Evolutionary conservation across 768 basidiomycete species (phyloP), one percentile per base, ranked within the genome.

Genomic region (Neoboletus brunneissimus): DNA sequence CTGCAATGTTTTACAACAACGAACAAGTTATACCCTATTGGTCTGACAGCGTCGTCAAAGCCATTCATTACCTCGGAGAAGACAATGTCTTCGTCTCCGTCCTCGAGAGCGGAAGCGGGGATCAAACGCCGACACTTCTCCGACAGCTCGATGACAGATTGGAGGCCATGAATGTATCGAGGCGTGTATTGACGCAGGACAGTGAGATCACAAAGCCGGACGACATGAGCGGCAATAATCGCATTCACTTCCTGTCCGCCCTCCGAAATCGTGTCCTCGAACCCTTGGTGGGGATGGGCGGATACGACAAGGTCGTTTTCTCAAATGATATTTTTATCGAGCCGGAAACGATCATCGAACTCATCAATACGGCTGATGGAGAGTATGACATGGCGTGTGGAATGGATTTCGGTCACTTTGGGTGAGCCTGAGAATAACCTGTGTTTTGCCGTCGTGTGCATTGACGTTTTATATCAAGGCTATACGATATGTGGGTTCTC

Each of bases 361-460:
- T 79, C 29, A 55, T 78, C 29, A 57, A 72, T 25, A 77, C 77
- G 4, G 60, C 62, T 13, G 68, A 68, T 23, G 76, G 75, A 13
- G 67, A 73, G 22, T 77, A 74, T 48, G 78, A 79, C 56, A 73
- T 78, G 70, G 77, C 67, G 13, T 79, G 78, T 52, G 77, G 70
- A 10, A 62, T 78, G 56, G 77, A 80, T 62, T 75, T 75, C 29
- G 55, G 54, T 12, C 57, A 67, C 27, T 76, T 63, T 13, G 73
- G 73, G 72, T 73, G 42, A 37, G 68, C 11, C 58, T 60, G 31
- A 60, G 64, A 43, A 73, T 20, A 1, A 20, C 34, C 15, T 25
- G n/a, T 18, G 10, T 8, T 51, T 46, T n/a, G 1, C 2, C 38
- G 5, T 55, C 11, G 31, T 6, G 4, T 27, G 13, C 12, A 7